phyloP scores from a whole-genome alignment of 495 filamentous ascomycete species.

The Rostrohypoxylon terebratum region DNA sequence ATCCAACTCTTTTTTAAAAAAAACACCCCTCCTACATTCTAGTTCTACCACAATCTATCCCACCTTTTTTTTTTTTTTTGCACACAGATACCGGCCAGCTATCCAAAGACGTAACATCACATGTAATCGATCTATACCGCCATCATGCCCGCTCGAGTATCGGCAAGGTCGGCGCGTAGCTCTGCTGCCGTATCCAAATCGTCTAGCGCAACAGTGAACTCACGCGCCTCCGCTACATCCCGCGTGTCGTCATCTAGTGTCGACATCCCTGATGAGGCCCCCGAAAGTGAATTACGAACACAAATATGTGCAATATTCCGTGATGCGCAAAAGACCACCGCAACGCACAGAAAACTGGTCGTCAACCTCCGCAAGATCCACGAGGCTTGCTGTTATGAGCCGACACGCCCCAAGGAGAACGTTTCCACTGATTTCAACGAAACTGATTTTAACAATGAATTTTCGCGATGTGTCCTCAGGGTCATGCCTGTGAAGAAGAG shows the following conservation, averaged over 20 bases:
- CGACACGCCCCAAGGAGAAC: constrained; percentile 64
- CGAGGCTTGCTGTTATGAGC: constrained; percentile 87
- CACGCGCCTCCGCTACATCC: constrained; percentile 64
- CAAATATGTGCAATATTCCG: constrained; percentile 84
- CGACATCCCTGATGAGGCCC: constrained; percentile 78
- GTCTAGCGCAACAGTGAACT: constrained; percentile 64
- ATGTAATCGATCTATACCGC: constrained; percentile 23
- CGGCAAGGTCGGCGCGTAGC: constrained; percentile 63
- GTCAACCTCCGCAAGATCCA: constrained; percentile 88
- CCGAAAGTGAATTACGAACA: constrained; percentile 75
- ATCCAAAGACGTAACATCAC: neutral
- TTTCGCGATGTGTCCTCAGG: constrained; percentile 82
- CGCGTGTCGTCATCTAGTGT: constrained; percentile 73
- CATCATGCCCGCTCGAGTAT: constrained; percentile 72
- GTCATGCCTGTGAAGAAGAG: constrained; percentile 90
- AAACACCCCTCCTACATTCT: constrained; percentile 1
- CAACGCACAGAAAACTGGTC: constrained; percentile 87
- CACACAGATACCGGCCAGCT: constrained; percentile 1
- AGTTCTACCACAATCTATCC: no score
- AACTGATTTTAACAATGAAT: constrained; percentile 86
- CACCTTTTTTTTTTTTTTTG: no score
- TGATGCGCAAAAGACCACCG: constrained; percentile 88
- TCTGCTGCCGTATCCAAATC: constrained; percentile 66
- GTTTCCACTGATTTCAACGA: constrained; percentile 74
- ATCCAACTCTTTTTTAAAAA: neutral